A percentile compares a stretch with the other conserved stretches of the same genome.
phyloP scores from a whole-genome alignment of 129 eudicot species.

The Pseudognaphalium luteoalbum region DNA sequence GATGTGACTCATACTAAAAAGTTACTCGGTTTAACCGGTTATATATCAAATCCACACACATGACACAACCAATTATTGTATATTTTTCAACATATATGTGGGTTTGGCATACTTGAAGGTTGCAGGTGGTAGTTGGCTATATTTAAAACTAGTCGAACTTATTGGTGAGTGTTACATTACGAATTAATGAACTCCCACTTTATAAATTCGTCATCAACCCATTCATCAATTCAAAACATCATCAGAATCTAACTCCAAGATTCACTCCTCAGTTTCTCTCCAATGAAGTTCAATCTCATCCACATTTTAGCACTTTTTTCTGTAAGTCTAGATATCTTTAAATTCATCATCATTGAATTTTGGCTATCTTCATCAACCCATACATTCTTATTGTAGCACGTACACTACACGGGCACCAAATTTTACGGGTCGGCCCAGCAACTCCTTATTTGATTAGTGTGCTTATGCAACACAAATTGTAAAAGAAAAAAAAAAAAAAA shows the following conservation, averaged over 20 bases:
- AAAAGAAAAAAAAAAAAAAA: background rate
- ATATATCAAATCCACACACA: background rate
- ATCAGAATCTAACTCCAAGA: slow-evolving; percentile 12
- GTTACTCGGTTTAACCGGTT: background rate
- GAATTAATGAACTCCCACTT: slow-evolving; percentile 5
- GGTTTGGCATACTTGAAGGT: slow-evolving; percentile 12
- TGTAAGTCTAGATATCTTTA: background rate
- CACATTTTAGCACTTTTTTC: slow-evolving; percentile 30
- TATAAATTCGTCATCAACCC: slow-evolving; percentile 8
- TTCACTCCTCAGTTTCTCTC: slow-evolving; percentile 7
- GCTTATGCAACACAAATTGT: background rate
- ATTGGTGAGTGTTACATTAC: slow-evolving; percentile 11
- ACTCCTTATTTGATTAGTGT: background rate
- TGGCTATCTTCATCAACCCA: background rate
- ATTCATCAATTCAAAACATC: slow-evolving; percentile 3
- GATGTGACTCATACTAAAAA: background rate
- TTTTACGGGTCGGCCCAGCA: no score
- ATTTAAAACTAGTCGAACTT: slow-evolving; percentile 17
- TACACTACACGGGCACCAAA: no score
- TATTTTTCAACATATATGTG: slow-evolving; percentile 7
- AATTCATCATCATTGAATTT: background rate
- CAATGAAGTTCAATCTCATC: slow-evolving; percentile 36
- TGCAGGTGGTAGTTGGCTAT: slow-evolving; percentile 16
- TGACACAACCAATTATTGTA: background rate
- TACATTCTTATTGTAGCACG: no score